These are phyloP conservation scores for Tolypocladium ophioglossoides DNA, from an alignment of 2,329 filamentous ascomycete genomes.

Conservation along the genomic window DNA sequence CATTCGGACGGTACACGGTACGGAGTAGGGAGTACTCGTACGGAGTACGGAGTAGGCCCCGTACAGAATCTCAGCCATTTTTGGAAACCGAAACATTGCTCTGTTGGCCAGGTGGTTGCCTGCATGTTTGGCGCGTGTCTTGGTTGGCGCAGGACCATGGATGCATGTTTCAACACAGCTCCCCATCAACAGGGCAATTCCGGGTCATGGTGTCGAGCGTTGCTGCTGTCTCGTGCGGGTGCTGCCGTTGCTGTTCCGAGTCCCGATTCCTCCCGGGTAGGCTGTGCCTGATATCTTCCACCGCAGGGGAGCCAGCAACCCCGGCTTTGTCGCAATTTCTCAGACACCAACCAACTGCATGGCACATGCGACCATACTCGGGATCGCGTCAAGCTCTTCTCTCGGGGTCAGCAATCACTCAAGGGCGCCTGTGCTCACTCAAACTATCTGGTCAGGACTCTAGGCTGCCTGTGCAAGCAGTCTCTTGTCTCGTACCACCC, in stretches of 20 bases:
- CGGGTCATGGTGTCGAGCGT: not conserved
- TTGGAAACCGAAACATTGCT: no score
- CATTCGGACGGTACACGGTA: no score
- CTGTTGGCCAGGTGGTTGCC: not conserved
- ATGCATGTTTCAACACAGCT: not conserved
- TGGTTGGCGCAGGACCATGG: not conserved
- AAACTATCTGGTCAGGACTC: no score
- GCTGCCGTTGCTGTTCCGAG: not conserved
- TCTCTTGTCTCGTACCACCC: no score
- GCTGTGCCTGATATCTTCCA: not conserved
- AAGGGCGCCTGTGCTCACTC: no score
- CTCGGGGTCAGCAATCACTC: no score
- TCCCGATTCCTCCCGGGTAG: not conserved
- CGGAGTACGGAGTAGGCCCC: no score
- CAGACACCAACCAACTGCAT: rapidly evolving
- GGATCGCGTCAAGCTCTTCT: no score
- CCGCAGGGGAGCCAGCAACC: not conserved
- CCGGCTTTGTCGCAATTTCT: not conserved
- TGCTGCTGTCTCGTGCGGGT: not conserved
- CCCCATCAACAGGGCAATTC: not conserved
- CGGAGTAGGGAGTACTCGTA: no score
- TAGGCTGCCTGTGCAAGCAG: no score
- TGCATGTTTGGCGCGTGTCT: not conserved
- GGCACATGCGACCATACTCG: not conserved
- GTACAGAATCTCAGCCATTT: not conserved